Evolutionary conservation across 306 rosid genomes (phyloP), one percentile per base, ranked within the genome.

Genomic region (Dryas drummondii): DNA sequence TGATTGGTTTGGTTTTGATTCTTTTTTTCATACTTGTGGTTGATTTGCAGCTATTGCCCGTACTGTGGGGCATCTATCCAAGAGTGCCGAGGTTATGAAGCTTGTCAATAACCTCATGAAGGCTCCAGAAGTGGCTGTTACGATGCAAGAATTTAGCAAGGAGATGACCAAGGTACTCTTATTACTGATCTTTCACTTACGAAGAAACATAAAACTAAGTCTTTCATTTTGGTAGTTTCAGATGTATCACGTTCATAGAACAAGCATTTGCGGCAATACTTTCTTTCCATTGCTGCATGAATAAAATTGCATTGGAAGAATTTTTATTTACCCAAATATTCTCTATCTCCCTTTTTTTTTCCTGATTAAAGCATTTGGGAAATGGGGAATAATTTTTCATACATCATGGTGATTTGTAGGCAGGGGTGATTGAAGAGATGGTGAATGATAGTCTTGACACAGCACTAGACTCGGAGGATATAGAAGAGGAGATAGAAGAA

Each of bases 1-100:
- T 45, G 7, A 40, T 45, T 72, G 56, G 14, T 32, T 72, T 26
- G 37, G 37, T 32, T 32, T 32, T 32, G 2, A 32, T 32, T 32
- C 37, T 32, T 1, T 32, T 52, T 72, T 49, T 46, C 70, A 14
- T 63, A 22, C 6, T 32, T 58, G 6, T 45, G 26, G 48, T 50
- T 74, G 54, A 76, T 63, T 58, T 84, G 79, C 86, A 87, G 83
- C 84, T 41, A 79, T 87, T 74, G 82, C 98, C 54, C 91, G 97
- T 48, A 91, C 98, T 0, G 99, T 96, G 80, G 99, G 99, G 15
- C 98, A 96, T 90, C 80, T 96, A 61, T 96, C 99, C 75, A 96
- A 96, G 88, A 96, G 99, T 83, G 89, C 98, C 4, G 99, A 96
- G 76, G 98, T 96, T 62, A 96, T 96, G 99, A 96, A 96, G 82